Evolutionary conservation across 2,329 filamentous ascomycete species (phyloP).

Genomic region (Sarocladium oryzae): DNA sequence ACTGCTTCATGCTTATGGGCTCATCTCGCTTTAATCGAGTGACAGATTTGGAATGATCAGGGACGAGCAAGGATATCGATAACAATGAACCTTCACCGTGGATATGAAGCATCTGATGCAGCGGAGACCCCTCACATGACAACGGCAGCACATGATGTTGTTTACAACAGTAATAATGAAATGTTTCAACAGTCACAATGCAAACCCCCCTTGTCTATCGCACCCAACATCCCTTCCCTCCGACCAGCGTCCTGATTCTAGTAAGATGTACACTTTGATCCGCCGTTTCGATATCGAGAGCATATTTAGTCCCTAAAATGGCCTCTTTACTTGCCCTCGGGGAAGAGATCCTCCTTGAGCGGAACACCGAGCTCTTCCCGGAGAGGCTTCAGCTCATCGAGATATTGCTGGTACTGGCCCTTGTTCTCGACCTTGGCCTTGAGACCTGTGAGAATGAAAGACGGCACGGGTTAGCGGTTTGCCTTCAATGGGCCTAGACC

Average conservation of each 20-base stretch:
- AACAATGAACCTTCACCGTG: too few relatives aligned
- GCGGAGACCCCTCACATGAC: too few relatives aligned
- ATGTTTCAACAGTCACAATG: conserved; percentile 20
- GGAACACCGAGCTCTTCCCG: conserved; percentile 88
- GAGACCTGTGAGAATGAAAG: conserved; percentile 59
- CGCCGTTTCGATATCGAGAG: conserved; percentile 2
- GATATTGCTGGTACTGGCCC: conserved; percentile 93
- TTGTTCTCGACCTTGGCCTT: conserved; percentile 99
- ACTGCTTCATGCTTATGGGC: too few relatives aligned
- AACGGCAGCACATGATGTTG: too few relatives aligned
- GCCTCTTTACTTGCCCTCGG: conserved; percentile 41
- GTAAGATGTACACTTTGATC: conserved; percentile 31
- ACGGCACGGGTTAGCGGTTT: not conserved
- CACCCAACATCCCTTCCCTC: conserved; percentile 15
- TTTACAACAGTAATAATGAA: conserved; percentile 20
- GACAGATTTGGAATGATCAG: too few relatives aligned
- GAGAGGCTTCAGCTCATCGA: conserved; percentile 85
- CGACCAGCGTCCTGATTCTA: conserved; percentile 12
- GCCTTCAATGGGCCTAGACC: not conserved
- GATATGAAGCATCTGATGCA: too few relatives aligned
- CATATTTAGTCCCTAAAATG: not conserved
- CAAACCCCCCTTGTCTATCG: conserved; percentile 20
- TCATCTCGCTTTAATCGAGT: too few relatives aligned
- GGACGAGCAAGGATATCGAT: too few relatives aligned
- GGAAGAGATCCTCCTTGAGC: conserved; percentile 90